Percentiles rank a stretch among this genome's conserved stretches.
Evolutionary conservation across 805 yeast genomes (phyloP).

Genomic region (Teunomyces atbi): DNA sequence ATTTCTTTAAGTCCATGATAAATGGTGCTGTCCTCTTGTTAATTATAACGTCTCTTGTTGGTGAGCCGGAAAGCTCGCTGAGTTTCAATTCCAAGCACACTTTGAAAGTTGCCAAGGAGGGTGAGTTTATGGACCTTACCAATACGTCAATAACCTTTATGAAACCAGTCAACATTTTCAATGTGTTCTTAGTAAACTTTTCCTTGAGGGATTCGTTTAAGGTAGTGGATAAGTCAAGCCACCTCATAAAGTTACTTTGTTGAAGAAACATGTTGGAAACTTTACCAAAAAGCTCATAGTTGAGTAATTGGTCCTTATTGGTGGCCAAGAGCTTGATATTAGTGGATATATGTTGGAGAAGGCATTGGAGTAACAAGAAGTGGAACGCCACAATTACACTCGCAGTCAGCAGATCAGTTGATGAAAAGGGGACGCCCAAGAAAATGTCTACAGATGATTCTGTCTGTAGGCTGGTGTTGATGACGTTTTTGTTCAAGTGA

Average conservation of each 20-base stretch:
- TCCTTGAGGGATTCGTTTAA: slow-evolving; percentile 6
- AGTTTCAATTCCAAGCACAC: slow-evolving; percentile 9
- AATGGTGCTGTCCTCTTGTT: not conserved
- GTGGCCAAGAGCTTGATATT: slow-evolving; percentile 14
- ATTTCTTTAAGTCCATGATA: slow-evolving; percentile 4
- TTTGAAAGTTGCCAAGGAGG: not conserved
- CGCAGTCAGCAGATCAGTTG: not conserved
- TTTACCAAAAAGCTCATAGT: slow-evolving; percentile 8
- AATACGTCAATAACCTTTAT: slow-evolving; percentile 18
- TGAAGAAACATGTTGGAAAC: slow-evolving; percentile 18
- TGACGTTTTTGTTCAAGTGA: slow-evolving; percentile 10
- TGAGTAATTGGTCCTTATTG: slow-evolving; percentile 11
- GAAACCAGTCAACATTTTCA: slow-evolving; percentile 26
- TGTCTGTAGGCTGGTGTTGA: not conserved
- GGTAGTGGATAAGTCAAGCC: slow-evolving; percentile 17
- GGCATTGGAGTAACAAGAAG: slow-evolving; percentile 26
- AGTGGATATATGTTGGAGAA: slow-evolving; percentile 20
- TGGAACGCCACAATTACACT: slow-evolving; percentile 25
- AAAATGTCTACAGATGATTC: not conserved
- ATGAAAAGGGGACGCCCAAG: slow-evolving; percentile 10
- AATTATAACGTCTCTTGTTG: not conserved
- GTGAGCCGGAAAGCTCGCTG: not conserved
- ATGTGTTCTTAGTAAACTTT: slow-evolving; percentile 20
- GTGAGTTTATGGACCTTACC: slow-evolving; percentile 5
- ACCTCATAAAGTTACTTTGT: slow-evolving; percentile 17